Conservation (phyloP, 371 early-diverging fungal genomes). For the Mucor circinelloides region DNA sequence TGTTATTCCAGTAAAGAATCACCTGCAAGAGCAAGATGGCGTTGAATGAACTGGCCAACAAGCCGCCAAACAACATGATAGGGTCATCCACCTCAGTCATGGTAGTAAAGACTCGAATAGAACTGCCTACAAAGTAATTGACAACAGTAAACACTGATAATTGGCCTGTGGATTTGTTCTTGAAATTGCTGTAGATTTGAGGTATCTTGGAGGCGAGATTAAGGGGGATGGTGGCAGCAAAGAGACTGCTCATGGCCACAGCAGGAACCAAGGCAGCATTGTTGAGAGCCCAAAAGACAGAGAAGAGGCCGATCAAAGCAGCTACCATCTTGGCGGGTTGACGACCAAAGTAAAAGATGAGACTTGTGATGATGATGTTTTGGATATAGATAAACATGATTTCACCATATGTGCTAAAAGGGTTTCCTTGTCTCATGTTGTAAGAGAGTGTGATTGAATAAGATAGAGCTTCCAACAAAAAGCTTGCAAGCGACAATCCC, state of each 20-base stretch:
- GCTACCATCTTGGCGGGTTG: conserved; percentile 34
- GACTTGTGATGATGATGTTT: conserved; percentile 75
- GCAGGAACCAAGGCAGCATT: conserved; percentile 32
- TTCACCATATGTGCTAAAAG: conserved; percentile 93
- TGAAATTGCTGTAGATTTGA: conserved; percentile 83
- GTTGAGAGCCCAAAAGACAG: conserved; percentile 47
- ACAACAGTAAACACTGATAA: conserved; percentile 87
- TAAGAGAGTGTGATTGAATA: conserved; percentile 79
- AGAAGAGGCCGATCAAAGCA: conserved; percentile 28
- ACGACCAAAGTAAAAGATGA: conserved; percentile 69
- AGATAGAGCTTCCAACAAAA: conserved; percentile 82
- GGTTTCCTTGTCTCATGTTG: conserved; percentile 78
- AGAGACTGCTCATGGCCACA: conserved; percentile 63
- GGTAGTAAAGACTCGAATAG: conserved; percentile 92
- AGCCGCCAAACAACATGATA: conserved; percentile 68
- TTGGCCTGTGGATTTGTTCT: conserved; percentile 83
- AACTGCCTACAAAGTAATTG: conserved; percentile 82
- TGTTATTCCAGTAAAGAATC: conserved; percentile 72
- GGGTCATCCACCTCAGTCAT: conserved; percentile 86
- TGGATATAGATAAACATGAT: conserved; percentile 77
- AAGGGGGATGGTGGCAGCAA: conserved; percentile 82
- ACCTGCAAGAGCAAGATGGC: conserved; percentile 83
- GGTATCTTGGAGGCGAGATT: conserved; percentile 83
- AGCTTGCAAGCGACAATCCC: conserved; percentile 79
- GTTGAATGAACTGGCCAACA: conserved; percentile 77